These are phyloP conservation scores for Phanerochaete carnosa DNA, from an alignment of 768 basidiomycete genomes.

Conservation along the genomic window DNA sequence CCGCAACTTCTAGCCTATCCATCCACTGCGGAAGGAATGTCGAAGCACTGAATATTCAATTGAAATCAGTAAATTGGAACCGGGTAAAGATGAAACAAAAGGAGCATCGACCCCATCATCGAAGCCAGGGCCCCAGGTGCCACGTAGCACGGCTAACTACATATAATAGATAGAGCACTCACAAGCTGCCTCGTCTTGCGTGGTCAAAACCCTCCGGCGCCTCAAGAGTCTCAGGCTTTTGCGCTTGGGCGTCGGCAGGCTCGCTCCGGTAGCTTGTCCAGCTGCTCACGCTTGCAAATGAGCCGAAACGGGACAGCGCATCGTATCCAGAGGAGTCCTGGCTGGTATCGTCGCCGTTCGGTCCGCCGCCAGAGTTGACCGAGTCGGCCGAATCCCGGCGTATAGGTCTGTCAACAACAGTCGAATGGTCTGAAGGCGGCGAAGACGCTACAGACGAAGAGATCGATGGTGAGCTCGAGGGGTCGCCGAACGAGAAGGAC, in stretches of 20 bases:
- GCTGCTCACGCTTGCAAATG: slow-evolving; percentile 25
- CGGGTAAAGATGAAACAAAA: background rate
- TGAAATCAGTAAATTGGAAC: background rate
- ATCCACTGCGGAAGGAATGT: slow-evolving; percentile 10
- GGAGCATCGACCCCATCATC: background rate
- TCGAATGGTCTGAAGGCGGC: slow-evolving; percentile 7
- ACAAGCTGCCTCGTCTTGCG: slow-evolving; percentile 19
- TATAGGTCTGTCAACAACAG: background rate
- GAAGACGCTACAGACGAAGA: slow-evolving; percentile 11
- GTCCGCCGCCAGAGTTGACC: slow-evolving; percentile 9
- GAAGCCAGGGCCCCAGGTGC: background rate
- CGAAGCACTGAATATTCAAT: background rate
- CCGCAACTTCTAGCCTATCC: slow-evolving; percentile 19
- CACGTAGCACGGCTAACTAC: background rate
- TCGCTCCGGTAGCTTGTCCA: slow-evolving; percentile 24
- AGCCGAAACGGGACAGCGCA: slow-evolving; percentile 20
- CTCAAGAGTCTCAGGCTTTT: background rate
- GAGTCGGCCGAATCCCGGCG: slow-evolving; percentile 4
- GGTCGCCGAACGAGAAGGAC: slow-evolving; percentile 25
- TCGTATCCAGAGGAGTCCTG: slow-evolving; percentile 10
- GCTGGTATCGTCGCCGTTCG: slow-evolving; percentile 17
- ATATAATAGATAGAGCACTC: slow-evolving; percentile 10
- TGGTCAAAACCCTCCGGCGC: slow-evolving; percentile 6
- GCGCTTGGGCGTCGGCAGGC: slow-evolving; percentile 12
- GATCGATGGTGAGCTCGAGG: slow-evolving; percentile 9